Evolutionary conservation across 768 basidiomycete species (phyloP).

Genomic region (Tylopilus sp.): DNA sequence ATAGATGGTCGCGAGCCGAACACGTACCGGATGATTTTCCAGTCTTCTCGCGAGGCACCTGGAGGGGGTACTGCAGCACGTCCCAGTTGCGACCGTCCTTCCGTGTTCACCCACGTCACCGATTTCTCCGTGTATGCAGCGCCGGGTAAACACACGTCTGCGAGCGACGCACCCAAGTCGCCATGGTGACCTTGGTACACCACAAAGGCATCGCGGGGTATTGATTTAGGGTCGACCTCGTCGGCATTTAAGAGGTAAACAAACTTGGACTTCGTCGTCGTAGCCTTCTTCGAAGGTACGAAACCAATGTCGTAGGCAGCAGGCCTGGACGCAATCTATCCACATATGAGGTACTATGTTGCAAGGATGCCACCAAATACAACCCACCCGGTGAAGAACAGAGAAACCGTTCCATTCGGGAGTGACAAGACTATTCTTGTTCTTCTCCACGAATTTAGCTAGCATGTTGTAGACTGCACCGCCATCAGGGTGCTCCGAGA

Average conservation of each 20-base stretch:
- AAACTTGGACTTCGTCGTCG: conserved; percentile 82
- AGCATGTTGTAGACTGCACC: conserved; percentile 73
- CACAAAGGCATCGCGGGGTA: conserved; percentile 90
- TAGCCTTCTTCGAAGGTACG: conserved; percentile 76
- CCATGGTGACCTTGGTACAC: conserved; percentile 99
- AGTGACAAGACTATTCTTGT: conserved; percentile 72
- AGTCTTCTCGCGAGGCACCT: conserved; percentile 94
- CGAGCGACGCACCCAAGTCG: conserved; percentile 92
- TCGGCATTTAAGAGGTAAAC: conserved; percentile 96
- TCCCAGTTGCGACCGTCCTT: conserved; percentile 88
- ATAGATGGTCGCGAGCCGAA: not conserved
- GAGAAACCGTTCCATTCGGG: conserved; percentile 96
- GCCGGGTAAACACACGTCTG: conserved; percentile 93
- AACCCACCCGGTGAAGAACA: conserved; percentile 80
- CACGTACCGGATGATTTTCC: conserved; percentile 88
- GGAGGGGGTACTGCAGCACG: conserved; percentile 91
- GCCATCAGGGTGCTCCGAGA: conserved; percentile 84
- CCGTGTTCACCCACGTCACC: conserved; percentile 94
- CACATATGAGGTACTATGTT: not conserved
- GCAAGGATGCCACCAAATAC: not conserved
- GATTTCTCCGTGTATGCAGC: conserved; percentile 93
- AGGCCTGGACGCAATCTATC: conserved; percentile 82
- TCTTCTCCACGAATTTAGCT: conserved; percentile 73
- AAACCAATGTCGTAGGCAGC: conserved; percentile 97
- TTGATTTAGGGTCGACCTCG: conserved; percentile 82